Evolutionary conservation across 1,284 basidiomycete genomes (phyloP), one percentile per base, ranked within the genome.

Genomic region (Trichosporon sp.): DNA sequence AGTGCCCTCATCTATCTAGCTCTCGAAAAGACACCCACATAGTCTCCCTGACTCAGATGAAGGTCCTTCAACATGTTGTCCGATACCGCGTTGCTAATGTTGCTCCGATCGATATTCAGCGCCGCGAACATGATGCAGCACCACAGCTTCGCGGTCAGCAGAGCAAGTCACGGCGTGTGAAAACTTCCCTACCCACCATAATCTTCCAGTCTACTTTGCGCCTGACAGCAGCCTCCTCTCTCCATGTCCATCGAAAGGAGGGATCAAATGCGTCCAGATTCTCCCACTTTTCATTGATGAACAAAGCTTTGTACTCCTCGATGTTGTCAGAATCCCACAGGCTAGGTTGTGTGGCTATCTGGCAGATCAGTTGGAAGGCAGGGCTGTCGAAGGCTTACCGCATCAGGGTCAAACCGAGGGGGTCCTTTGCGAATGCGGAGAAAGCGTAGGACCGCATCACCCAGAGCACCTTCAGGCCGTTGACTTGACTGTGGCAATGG

Each of bases 131-230:
- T 49, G 46, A 49, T 27, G 46, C 46, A 49, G 46, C 19, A 21
- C 46, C 46, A 49, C 21, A 27, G 25, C 34, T 37, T 4, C 13
- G 3, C 14, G 3, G 34, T 37, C 34, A 37, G 34, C 5, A 13
- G 34, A 37, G 13, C 13, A 3, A 11, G 4, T 13, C 34, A 13
- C n/a, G 34, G 5, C 34, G 11, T 14, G 5, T 14, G 10, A 11
- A 37, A n/a, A n/a, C n/a, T n/a, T n/a, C n/a, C n/a, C n/a, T n/a
- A 13, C 34, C 11, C 34, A 37, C 34, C 83, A 88, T 85, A 68
- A 89, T 85, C 34, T 83, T 81, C 67, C 81, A 77, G 77, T 89
- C 88, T 21, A 88, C 83, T 71, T 85, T 88, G 60, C 87, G 83
- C 11, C 87, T 78, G 6, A 87, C 64, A 59, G 85, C 85, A 72